phyloP scores from a whole-genome alignment of 2,329 filamentous ascomycete species.

The Colletotrichum costaricense region DNA sequence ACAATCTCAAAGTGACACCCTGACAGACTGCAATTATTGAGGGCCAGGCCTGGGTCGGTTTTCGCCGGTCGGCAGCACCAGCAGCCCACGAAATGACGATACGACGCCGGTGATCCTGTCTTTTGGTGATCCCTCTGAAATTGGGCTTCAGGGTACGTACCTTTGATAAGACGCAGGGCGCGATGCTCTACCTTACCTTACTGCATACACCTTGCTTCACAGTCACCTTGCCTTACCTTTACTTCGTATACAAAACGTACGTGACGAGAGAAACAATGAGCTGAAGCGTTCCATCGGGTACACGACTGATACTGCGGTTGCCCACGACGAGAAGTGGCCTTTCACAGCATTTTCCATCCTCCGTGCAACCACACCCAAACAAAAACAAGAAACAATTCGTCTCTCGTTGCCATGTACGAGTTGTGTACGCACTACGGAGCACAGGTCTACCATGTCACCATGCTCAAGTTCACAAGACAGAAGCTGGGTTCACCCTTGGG shows the following conservation, averaged over 20 bases:
- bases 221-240: neutral
- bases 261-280: neutral
- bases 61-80: constrained; percentile 6
- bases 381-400: neutral
- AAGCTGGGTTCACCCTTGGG: constrained; percentile 4
- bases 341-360: neutral
- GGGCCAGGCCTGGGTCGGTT: constrained; percentile 4
- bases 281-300: neutral
- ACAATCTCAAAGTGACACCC: constrained; percentile 10
- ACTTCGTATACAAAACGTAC: neutral
- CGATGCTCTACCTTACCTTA: neutral
- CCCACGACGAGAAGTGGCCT: neutral
- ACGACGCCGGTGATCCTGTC: constrained; percentile 12
- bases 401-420: neutral
- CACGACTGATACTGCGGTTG: neutral
- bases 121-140: neutral
- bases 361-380: constrained; percentile 11
- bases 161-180: neutral
- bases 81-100: constrained; percentile 29
- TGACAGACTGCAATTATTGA: neutral
- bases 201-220: neutral
- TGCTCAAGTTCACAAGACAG: too few species aligned
- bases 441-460: neutral
- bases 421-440: neutral
- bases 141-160: neutral